Evolutionary conservation across 2,329 filamentous ascomycete species (phyloP).

Genomic region (Camillea tinctor): DNA sequence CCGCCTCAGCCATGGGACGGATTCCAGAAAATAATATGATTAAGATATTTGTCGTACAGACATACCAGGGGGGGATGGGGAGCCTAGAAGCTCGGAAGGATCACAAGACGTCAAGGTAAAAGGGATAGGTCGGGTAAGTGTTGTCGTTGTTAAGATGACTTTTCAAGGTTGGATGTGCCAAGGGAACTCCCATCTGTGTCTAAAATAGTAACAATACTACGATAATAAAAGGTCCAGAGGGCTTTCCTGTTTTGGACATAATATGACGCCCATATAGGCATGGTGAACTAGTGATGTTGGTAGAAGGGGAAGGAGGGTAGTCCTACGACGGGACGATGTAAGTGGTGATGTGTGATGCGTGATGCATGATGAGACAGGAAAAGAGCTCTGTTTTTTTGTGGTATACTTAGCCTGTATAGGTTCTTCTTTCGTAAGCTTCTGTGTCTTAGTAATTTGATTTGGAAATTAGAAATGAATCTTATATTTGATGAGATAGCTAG

Average conservation of each 20-base stretch:
- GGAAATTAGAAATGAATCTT: no score
- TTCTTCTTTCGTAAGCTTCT: no score
- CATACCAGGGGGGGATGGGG: not conserved
- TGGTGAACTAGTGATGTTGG: no score
- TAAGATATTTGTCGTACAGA: constrained; percentile 7
- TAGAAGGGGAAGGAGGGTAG: no score
- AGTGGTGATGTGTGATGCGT: not conserved
- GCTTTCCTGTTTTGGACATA: not conserved
- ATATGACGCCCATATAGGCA: no score
- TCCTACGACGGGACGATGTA: not conserved
- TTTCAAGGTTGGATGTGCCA: no score
- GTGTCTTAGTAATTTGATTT: no score
- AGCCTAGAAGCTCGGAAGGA: not conserved
- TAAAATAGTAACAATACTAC: no score
- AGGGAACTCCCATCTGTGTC: no score
- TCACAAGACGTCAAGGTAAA: not conserved
- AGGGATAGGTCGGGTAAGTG: not conserved
- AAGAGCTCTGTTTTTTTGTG: no score
- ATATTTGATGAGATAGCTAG: no score
- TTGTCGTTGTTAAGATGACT: not conserved
- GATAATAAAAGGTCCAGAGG: not conserved
- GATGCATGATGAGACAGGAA: not conserved
- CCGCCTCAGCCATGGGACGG: constrained; percentile 13
- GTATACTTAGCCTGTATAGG: no score
- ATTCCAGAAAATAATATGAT: constrained; percentile 10